Evolutionary conservation across 768 basidiomycete species (phyloP).

Genomic region (Boletus coccyginus): DNA sequence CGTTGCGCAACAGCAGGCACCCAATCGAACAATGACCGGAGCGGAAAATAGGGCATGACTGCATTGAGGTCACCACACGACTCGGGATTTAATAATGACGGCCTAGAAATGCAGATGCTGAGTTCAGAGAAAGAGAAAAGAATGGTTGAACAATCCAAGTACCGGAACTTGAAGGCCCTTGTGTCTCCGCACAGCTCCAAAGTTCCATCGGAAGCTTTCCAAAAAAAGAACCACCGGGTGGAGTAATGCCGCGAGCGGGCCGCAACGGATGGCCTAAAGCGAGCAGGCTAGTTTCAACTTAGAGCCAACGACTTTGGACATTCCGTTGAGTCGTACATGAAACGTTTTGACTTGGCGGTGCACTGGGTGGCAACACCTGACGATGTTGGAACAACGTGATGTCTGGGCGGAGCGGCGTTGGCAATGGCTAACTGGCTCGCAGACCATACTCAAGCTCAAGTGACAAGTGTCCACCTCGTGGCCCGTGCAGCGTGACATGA

Average conservation of each 20-base stretch:
- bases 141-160: background rate
- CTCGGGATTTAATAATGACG: background rate
- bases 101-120: background rate
- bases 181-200: conserved; percentile 8
- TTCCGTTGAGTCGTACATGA: background rate
- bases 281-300: conserved; percentile 11
- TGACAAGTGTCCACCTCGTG: no score
- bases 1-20: background rate
- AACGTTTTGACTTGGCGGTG: conserved; percentile 1
- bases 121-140: background rate
- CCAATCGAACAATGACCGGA: background rate
- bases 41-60: background rate
- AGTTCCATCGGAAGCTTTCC: conserved; percentile 26
- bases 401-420: background rate
- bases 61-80: conserved; percentile 7
- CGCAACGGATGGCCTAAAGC: background rate
- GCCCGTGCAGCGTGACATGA: background rate
- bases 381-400: conserved; percentile 12
- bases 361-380: background rate
- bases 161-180: conserved; percentile 1
- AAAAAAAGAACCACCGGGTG: conserved; percentile 2
- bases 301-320: background rate
- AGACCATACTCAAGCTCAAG: no score
- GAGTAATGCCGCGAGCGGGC: conserved; percentile 8
- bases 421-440: no score